Conservation (phyloP, 352 stramenopile species). For the Pythium utonaiense region DNA sequence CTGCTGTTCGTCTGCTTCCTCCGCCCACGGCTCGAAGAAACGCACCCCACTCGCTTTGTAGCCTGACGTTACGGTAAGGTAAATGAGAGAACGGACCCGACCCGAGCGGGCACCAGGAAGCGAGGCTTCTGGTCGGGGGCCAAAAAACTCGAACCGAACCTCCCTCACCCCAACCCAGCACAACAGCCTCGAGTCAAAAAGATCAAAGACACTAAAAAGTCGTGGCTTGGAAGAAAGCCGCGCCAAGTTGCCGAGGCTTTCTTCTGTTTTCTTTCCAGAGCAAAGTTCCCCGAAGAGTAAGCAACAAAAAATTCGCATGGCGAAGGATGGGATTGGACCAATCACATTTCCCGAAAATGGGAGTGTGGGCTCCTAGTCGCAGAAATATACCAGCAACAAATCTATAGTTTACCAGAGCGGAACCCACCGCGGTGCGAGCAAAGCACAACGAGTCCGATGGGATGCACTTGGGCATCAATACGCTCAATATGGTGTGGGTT, state of each 20-base stretch:
- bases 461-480: too few species aligned
- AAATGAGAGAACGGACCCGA: background rate
- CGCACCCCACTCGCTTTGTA: constrained; percentile 13
- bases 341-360: constrained; percentile 8
- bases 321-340: background rate
- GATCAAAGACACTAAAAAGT: constrained; percentile 8
- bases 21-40: constrained; percentile 21
- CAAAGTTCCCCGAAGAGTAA: constrained; percentile 27
- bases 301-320: constrained; percentile 10
- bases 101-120: background rate
- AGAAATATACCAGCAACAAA: constrained; percentile 13
- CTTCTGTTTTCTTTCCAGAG: constrained; percentile 21
- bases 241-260: constrained; percentile 5
- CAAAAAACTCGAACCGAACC: constrained; percentile 13
- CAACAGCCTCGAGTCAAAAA: background rate
- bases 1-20: constrained; percentile 16
- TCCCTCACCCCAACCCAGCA: background rate
- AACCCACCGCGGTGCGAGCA: background rate
- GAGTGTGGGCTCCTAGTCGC: constrained; percentile 10
- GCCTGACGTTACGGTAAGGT: background rate
- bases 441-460: too few species aligned
- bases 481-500: too few species aligned
- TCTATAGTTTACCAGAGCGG: constrained; percentile 9
- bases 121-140: background rate
- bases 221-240: constrained; percentile 20